Evolutionary conservation across 73 alveolate genomes (phyloP).

Genomic region (Tetrahymena elliotti): DNA sequence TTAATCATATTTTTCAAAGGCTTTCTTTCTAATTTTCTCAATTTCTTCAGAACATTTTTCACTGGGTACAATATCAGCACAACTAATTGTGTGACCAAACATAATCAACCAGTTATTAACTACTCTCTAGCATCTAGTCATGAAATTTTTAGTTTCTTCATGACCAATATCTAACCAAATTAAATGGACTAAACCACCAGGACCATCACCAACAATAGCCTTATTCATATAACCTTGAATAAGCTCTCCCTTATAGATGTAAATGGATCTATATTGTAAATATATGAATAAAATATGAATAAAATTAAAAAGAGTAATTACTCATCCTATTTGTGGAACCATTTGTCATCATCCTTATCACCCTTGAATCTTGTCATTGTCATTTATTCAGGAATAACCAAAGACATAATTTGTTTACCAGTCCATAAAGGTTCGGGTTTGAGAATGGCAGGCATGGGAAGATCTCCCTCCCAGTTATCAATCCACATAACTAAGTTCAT

Average conservation of each 20-base stretch:
- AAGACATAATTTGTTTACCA: constrained; percentile 92
- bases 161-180: constrained; percentile 62
- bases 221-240: constrained; percentile 44
- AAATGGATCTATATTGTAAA: constrained; percentile 36
- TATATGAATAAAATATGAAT: neutral
- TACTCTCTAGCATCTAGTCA: constrained; percentile 47
- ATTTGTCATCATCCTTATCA: constrained; percentile 47
- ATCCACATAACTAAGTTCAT: constrained; percentile 97
- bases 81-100: constrained; percentile 56
- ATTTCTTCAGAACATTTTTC: constrained; percentile 24
- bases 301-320: constrained; percentile 10
- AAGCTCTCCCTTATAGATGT: constrained; percentile 44
- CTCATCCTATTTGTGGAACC: constrained; percentile 26
- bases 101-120: constrained; percentile 51
- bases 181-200: constrained; percentile 51
- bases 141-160: constrained; percentile 39
- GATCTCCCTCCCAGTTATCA: constrained; percentile 83
- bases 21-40: constrained; percentile 28
- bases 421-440: constrained; percentile 98
- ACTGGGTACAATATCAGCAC: constrained; percentile 44
- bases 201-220: constrained; percentile 50
- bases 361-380: constrained; percentile 52
- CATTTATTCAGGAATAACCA: constrained; percentile 84
- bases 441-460: constrained; percentile 97
- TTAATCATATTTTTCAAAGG: constrained; percentile 19